Conservation (phyloP, 192 early-diverging fungal species). For the Dimargaris verticillata region DNA sequence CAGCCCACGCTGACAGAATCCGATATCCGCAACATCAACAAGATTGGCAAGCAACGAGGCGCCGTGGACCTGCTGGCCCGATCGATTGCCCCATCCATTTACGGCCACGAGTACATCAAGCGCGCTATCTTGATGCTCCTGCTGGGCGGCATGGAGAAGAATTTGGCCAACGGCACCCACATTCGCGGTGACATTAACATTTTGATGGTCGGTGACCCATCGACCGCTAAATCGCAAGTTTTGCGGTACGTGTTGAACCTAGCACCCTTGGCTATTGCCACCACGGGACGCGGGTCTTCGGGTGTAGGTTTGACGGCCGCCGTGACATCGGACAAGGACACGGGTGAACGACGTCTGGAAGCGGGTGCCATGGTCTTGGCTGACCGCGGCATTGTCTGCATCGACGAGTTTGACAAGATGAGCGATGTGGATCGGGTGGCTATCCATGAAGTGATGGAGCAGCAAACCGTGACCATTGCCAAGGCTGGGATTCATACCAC, state of each 20-base stretch:
- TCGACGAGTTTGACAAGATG: conserved; percentile 99
- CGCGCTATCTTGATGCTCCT: conserved; percentile 81
- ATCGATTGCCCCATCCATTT: conserved; percentile 80
- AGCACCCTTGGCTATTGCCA: conserved; percentile 90
- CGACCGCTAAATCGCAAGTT: conserved; percentile 97
- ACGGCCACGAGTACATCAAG: conserved; percentile 88
- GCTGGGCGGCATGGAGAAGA: conserved; percentile 86
- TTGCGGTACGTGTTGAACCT: conserved; percentile 88
- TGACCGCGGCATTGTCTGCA: conserved; percentile 92
- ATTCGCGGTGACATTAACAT: conserved; percentile 97
- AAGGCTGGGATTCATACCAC: conserved; percentile 99
- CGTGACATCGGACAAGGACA: conserved; percentile 87
- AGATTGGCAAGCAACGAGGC: conserved; percentile 47
- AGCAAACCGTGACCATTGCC: conserved; percentile 93
- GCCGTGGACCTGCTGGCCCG: conserved; percentile 67
- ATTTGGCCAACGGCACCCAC: conserved; percentile 85
- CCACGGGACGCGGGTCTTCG: conserved; percentile 89
- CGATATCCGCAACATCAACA: conserved; percentile 76
- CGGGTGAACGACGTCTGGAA: conserved; percentile 82
- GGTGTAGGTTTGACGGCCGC: conserved; percentile 97
- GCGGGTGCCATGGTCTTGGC: conserved; percentile 98
- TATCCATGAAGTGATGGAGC: conserved; percentile 99
- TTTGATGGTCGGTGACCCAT: conserved; percentile 95
- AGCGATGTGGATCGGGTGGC: conserved; percentile 89
- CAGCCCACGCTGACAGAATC: conserved; percentile 55